These are phyloP conservation scores for Aspergillus texensis DNA, from an alignment of 2,329 filamentous ascomycete genomes.

Conservation along the genomic window DNA sequence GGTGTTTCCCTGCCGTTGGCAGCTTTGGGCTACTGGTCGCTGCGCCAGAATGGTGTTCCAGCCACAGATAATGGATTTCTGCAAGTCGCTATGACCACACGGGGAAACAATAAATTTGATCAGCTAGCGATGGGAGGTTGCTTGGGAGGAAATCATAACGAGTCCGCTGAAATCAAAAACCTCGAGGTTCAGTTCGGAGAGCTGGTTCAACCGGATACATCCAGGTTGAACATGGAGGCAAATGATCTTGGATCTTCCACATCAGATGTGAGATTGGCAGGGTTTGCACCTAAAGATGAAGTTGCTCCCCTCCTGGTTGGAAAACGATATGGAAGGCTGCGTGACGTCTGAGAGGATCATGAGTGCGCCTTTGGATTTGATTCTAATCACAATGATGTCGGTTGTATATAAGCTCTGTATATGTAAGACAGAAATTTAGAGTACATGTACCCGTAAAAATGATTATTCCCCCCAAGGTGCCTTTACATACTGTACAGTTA, in stretches of 20 bases:
- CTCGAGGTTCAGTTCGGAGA: not conserved
- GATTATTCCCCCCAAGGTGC: no score
- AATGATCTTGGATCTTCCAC: accelerated
- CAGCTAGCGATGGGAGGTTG: not conserved
- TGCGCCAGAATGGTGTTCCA: not conserved
- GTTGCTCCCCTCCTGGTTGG: not conserved
- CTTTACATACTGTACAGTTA: no score
- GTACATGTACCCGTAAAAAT: no score
- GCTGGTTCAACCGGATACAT: not conserved
- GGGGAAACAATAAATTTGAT: not conserved
- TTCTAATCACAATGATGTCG: no score
- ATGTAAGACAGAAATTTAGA: no score
- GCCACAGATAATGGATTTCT: not conserved
- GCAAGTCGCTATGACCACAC: not conserved
- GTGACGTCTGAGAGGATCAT: no score
- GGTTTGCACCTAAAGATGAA: not conserved
- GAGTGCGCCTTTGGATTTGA: no score
- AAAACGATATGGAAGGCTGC: not conserved
- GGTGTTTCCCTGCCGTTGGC: not conserved
- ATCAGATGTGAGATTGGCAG: not conserved
- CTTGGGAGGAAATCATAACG: not conserved
- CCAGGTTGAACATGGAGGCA: not conserved
- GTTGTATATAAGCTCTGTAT: no score
- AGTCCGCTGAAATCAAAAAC: not conserved
- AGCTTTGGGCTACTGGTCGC: not conserved